Conservation (phyloP, 2,329 filamentous ascomycete genomes). For the Mycogone perniciosa region DNA sequence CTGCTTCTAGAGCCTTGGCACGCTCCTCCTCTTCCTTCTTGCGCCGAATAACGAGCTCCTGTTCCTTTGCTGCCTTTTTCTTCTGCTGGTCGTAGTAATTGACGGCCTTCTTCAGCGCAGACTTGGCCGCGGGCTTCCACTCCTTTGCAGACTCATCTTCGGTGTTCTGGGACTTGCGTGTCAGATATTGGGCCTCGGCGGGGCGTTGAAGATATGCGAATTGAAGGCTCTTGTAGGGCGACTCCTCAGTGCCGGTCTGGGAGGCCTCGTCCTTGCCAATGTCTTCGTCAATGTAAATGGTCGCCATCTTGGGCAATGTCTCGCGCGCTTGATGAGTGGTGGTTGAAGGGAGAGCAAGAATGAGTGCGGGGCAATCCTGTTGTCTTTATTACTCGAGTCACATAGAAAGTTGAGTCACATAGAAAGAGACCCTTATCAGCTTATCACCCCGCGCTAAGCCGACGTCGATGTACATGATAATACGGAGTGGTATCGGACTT, state of each 20-base stretch:
- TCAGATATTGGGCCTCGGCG: slow-evolving; percentile 25
- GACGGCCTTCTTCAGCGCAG: slow-evolving; percentile 18
- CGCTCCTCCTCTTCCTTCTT: slow-evolving; percentile 18
- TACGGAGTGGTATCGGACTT: not conserved
- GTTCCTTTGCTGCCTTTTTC: slow-evolving; percentile 18
- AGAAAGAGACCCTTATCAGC: slow-evolving; percentile 10
- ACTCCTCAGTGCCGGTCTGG: slow-evolving; percentile 60
- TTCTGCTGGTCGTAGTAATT: slow-evolving; percentile 18
- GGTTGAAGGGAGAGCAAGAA: not conserved
- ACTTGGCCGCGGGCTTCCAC: slow-evolving; percentile 19
- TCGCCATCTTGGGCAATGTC: slow-evolving; percentile 23
- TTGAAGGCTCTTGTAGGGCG: slow-evolving; percentile 75
- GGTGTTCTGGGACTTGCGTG: slow-evolving; percentile 52
- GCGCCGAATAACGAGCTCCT: slow-evolving; percentile 16
- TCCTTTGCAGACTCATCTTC: slow-evolving; percentile 25
- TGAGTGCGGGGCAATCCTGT: slow-evolving; percentile 4
- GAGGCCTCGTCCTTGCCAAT: slow-evolving; percentile 64
- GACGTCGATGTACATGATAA: not conserved
- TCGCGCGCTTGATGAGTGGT: not conserved
- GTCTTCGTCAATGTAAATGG: slow-evolving; percentile 62
- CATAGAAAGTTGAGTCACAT: slow-evolving; percentile 6
- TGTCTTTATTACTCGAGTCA: too few relatives aligned
- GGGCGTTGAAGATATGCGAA: slow-evolving; percentile 59
- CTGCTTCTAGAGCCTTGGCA: slow-evolving; percentile 54
- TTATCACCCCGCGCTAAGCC: slow-evolving; percentile 13